Evolutionary conservation across 805 yeast species (phyloP).

Genomic region (Candida stauntonica): DNA sequence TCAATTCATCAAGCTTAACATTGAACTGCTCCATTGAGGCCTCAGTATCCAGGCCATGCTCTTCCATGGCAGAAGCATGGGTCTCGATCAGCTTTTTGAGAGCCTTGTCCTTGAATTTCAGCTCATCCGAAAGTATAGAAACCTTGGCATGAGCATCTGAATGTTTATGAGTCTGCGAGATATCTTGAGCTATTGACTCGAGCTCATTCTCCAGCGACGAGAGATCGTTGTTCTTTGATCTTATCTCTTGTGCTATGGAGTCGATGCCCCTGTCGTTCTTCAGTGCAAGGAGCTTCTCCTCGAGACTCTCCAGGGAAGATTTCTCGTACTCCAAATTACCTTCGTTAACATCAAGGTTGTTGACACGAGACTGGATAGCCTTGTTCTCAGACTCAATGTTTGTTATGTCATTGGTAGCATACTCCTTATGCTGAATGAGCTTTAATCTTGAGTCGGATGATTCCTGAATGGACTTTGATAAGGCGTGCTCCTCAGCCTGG

Average conservation of each 20-base stretch:
- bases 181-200: slow-evolving; percentile 49
- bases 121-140: slow-evolving; percentile 39
- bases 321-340: slow-evolving; percentile 44
- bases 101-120: slow-evolving; percentile 28
- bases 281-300: slow-evolving; percentile 30
- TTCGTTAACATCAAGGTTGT: slow-evolving; percentile 37
- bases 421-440: slow-evolving; percentile 40
- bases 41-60: slow-evolving; percentile 15
- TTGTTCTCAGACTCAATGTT: slow-evolving; percentile 33
- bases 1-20: not conserved
- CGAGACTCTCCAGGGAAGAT: slow-evolving; percentile 36
- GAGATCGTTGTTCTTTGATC: slow-evolving; percentile 35
- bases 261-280: slow-evolving; percentile 29
- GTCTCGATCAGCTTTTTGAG: slow-evolving; percentile 28
- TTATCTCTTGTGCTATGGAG: slow-evolving; percentile 32
- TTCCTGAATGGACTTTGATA: slow-evolving; percentile 16
- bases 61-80: slow-evolving; percentile 23
- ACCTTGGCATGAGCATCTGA: slow-evolving; percentile 56
- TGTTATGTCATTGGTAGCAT: slow-evolving; percentile 38
- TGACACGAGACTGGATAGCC: slow-evolving; percentile 36
- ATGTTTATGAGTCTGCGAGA: slow-evolving; percentile 50
- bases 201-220: slow-evolving; percentile 37
- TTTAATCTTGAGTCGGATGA: slow-evolving; percentile 34
- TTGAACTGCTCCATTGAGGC: slow-evolving; percentile 14
- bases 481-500: slow-evolving; percentile 15